Percentiles rank a stretch among this genome's conserved stretches.
phyloP scores from a whole-genome alignment of 2,329 filamentous ascomycete genomes.

The Clonostachys solani region DNA sequence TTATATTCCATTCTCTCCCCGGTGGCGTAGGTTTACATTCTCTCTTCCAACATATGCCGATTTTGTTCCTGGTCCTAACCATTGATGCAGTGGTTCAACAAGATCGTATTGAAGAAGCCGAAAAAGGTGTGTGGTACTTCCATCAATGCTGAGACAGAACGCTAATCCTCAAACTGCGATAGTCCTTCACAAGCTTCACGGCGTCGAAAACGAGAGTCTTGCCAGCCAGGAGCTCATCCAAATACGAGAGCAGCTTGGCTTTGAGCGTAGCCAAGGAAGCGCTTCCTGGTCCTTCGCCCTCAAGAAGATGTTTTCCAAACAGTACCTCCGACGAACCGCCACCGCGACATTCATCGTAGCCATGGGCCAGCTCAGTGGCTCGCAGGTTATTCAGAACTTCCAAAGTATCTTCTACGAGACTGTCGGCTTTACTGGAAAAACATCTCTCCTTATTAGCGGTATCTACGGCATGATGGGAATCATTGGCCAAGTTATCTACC shows the following conservation, averaged over 20 bases:
- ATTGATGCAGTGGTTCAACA: background rate
- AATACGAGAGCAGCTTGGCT: constrained; percentile 19
- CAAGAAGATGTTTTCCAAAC: constrained; percentile 15
- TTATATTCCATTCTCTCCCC: constrained; percentile 15
- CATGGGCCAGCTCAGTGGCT: constrained; percentile 21
- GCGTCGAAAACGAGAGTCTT: no score
- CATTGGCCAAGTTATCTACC: constrained; percentile 18
- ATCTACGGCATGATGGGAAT: constrained; percentile 28
- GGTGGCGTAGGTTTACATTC: constrained; percentile 10
- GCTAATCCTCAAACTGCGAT: no score
- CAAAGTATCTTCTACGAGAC: constrained; percentile 29
- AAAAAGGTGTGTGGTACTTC: background rate
- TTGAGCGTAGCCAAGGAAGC: constrained; percentile 13
- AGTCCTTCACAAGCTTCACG: no score
- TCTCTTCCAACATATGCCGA: background rate
- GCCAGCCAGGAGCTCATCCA: constrained; percentile 13
- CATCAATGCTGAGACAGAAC: no score
- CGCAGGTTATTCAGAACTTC: constrained; percentile 23
- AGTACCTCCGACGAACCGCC: constrained; percentile 17
- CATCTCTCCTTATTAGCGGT: constrained; percentile 41
- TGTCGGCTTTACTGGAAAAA: constrained; percentile 40
- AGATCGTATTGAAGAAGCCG: constrained; percentile 9
- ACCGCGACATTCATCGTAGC: constrained; percentile 19
- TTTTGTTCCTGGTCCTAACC: background rate
- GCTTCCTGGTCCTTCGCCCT: constrained; percentile 9